Evolutionary conservation across 352 stramenopile species (phyloP).

Genomic region (Globisporangium orthogonon): DNA sequence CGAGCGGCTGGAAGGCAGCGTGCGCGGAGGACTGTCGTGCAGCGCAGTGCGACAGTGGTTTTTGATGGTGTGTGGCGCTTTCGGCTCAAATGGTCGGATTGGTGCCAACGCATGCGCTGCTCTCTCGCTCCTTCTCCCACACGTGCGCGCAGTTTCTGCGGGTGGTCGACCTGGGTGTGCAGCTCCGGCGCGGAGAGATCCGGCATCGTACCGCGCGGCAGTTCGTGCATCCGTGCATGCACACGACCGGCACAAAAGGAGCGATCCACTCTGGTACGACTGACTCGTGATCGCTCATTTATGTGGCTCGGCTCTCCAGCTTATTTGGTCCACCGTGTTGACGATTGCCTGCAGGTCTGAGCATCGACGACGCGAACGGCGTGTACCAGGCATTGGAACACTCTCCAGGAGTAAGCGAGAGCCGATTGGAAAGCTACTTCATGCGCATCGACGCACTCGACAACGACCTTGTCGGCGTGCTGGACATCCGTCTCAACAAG

Average conservation of each 20-base stretch:
- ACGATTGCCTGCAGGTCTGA: conserved; percentile 25
- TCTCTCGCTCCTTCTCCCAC: not conserved
- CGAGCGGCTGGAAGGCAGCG: conserved; percentile 32
- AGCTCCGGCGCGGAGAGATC: conserved; percentile 71
- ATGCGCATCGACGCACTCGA: conserved; percentile 57
- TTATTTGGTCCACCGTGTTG: not conserved
- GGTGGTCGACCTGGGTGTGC: conserved; percentile 50
- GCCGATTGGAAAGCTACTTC: conserved; percentile 37
- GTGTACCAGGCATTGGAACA: conserved; percentile 45
- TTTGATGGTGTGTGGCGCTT: conserved; percentile 25
- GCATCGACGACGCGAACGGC: conserved; percentile 71
- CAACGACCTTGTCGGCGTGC: conserved; percentile 36
- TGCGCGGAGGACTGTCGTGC: conserved; percentile 28
- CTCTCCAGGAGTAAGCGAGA: conserved; percentile 27
- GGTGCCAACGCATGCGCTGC: not conserved
- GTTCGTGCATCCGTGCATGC: conserved; percentile 41
- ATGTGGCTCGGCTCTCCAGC: not conserved
- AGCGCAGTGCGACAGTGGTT: conserved; percentile 52
- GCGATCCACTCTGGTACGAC: conserved; percentile 44
- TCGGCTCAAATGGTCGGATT: no score
- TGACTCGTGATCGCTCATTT: not conserved
- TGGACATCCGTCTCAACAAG: conserved; percentile 44
- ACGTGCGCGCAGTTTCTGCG: conserved; percentile 45
- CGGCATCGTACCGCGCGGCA: conserved; percentile 34
- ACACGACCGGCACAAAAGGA: conserved; percentile 54